These are phyloP conservation scores for Paralagenidium karlingii DNA, from an alignment of 352 stramenopile species.

Conservation along the genomic window DNA sequence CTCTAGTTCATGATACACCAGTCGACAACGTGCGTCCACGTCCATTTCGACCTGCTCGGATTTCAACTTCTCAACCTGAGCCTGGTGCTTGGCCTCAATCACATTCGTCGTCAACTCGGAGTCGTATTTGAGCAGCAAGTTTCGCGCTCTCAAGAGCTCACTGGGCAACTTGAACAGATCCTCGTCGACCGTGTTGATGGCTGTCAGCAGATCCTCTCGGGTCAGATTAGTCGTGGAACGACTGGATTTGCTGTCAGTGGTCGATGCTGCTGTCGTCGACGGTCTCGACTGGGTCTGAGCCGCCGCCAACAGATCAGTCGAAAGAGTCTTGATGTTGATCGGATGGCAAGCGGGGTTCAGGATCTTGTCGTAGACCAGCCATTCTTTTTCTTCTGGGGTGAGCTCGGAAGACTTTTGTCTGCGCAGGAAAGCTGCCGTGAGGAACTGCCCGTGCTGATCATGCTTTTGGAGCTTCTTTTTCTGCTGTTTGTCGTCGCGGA, in stretches of 20 bases:
- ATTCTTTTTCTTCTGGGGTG: constrained; percentile 53
- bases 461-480: constrained; percentile 4
- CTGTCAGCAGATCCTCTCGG: constrained; percentile 36
- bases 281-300: constrained; percentile 2
- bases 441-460: constrained; percentile 5
- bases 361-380: constrained; percentile 51
- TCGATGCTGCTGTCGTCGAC: no score
- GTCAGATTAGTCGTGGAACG: constrained; percentile 29
- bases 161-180: constrained; percentile 53
- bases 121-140: constrained; percentile 55
- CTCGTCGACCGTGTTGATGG: constrained; percentile 57
- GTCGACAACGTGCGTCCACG: constrained; percentile 71
- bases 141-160: constrained; percentile 38
- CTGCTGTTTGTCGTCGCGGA: constrained; percentile 29
- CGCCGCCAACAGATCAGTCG: constrained; percentile 3
- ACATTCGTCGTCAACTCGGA: constrained; percentile 35
- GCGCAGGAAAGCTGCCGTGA: constrained; percentile 33
- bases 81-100: constrained; percentile 22
- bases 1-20: constrained; percentile 86
- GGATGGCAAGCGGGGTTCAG: constrained; percentile 65
- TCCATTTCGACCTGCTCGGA: constrained; percentile 56
- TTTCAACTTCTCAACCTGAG: constrained; percentile 8
- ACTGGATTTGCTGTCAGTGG: no score
- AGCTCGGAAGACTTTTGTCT: constrained; percentile 31
- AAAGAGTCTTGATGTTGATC: constrained; percentile 26